Evolutionary conservation across 2,329 filamentous ascomycete genomes (phyloP).

Genomic region (Trematosphaeria pertusa): DNA sequence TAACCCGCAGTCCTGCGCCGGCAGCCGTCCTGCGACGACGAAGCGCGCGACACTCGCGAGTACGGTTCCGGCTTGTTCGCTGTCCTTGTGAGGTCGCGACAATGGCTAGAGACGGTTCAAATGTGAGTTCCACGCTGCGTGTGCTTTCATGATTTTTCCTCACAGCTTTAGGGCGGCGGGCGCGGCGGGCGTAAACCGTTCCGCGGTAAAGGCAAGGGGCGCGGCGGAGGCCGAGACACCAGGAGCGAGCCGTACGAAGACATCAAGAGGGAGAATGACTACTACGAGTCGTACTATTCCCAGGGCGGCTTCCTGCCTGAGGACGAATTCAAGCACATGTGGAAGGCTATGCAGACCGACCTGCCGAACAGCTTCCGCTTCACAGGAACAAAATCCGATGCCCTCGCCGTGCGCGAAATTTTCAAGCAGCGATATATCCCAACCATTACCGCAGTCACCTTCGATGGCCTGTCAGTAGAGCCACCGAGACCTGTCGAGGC

Average conservation of each 20-base stretch:
- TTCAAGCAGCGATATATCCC: constrained; percentile 90
- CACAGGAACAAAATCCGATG: constrained; percentile 93
- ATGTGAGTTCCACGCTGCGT: constrained; percentile 25
- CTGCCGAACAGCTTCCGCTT: constrained; percentile 98
- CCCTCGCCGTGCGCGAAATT: constrained; percentile 87
- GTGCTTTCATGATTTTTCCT: too few relatives aligned
- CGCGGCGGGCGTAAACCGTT: constrained; percentile 33
- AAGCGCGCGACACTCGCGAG: too few relatives aligned
- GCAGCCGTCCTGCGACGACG: too few relatives aligned
- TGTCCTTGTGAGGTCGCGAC: constrained; percentile 18
- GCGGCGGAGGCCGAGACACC: constrained; percentile 38
- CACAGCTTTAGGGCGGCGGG: constrained; percentile 40
- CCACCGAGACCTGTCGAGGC: constrained; percentile 83
- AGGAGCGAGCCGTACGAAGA: constrained; percentile 54
- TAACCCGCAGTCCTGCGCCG: too few relatives aligned
- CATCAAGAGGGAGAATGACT: constrained; percentile 80
- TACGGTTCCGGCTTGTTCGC: too few relatives aligned
- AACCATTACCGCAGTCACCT: constrained; percentile 82
- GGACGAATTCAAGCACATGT: constrained; percentile 81
- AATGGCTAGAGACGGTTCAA: constrained; percentile 39
- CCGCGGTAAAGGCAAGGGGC: constrained; percentile 38
- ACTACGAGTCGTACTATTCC: constrained; percentile 84
- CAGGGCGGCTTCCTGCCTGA: constrained; percentile 74
- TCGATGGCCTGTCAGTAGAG: constrained; percentile 81
- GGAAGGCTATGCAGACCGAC: constrained; percentile 81